phyloP scores from a whole-genome alignment of 805 yeast species.

The Middelhovenomyces tepae region DNA sequence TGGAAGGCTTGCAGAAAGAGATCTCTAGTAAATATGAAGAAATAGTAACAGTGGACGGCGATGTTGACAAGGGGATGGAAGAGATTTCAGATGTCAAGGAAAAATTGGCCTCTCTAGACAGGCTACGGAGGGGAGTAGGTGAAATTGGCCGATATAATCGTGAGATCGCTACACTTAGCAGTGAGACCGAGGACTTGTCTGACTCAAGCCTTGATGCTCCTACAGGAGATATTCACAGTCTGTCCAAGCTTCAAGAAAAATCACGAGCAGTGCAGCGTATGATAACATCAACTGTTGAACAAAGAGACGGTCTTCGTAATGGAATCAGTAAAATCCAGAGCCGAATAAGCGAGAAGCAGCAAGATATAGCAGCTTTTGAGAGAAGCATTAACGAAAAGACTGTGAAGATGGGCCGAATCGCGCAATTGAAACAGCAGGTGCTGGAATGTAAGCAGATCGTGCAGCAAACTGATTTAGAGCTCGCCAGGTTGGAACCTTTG shows the following conservation, averaged over 20 bases:
- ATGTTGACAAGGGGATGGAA: conserved; percentile 7
- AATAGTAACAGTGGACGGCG: conserved; percentile 14
- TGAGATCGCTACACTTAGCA: conserved; percentile 20
- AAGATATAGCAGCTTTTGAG: too few species aligned
- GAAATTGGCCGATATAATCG: conserved; percentile 20
- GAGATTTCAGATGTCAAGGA: conserved; percentile 12
- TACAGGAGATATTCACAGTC: conserved; percentile 30
- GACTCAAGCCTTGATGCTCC: conserved; percentile 29
- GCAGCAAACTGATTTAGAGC: too few species aligned
- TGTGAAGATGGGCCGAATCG: too few species aligned
- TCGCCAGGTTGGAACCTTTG: too few species aligned
- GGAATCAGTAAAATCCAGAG: conserved; percentile 32
- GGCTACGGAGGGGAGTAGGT: conserved; percentile 25
- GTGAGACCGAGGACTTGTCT: conserved; percentile 18
- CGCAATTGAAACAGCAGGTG: too few species aligned
- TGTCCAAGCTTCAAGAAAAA: too few species aligned
- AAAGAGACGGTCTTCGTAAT: conserved; percentile 37
- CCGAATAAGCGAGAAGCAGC: conserved; percentile 8
- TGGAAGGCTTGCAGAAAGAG: conserved; percentile 13
- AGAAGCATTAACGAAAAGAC: too few species aligned
- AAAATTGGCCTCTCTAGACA: conserved; percentile 18
- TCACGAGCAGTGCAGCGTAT: too few species aligned
- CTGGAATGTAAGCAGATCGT: too few species aligned
- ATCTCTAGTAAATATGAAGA: conserved; percentile 23
- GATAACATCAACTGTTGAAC: too few species aligned